Evolutionary conservation across 352 stramenopile species (phyloP).

Genomic region (Globisporangium okanoganense): DNA sequence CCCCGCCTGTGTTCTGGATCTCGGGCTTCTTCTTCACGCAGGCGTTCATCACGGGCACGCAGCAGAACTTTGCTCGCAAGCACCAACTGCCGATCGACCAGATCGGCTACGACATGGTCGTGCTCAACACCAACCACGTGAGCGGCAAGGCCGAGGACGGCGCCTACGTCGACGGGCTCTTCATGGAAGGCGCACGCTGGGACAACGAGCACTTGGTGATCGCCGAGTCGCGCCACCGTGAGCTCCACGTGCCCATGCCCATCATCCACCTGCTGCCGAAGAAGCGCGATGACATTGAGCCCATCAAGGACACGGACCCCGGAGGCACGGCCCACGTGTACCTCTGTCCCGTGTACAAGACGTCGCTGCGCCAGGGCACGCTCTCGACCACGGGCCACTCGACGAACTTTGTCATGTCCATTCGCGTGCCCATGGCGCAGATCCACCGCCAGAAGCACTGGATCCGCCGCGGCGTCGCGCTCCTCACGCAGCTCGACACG

Average conservation of each 20-base stretch:
- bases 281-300: constrained; percentile 76
- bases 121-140: constrained; percentile 51
- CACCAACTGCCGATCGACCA: constrained; percentile 90
- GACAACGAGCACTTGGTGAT: constrained; percentile 61
- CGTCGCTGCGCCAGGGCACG: constrained; percentile 86
- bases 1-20: constrained; percentile 91
- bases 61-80: constrained; percentile 92
- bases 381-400: constrained; percentile 93
- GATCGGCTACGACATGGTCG: constrained; percentile 86
- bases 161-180: constrained; percentile 87
- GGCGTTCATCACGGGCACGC: constrained; percentile 92
- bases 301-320: constrained; percentile 88
- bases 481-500: constrained; percentile 92
- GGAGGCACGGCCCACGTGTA: constrained; percentile 90
- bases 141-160: constrained; percentile 74
- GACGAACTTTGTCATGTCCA: constrained; percentile 96
- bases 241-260: constrained; percentile 87
- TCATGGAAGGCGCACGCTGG: constrained; percentile 90
- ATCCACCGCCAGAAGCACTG: constrained; percentile 92
- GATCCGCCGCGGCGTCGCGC: constrained; percentile 92
- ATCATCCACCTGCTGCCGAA: constrained; percentile 84
- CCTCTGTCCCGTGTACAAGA: constrained; percentile 92
- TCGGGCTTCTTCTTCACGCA: constrained; percentile 95
- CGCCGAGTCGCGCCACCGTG: constrained; percentile 75
- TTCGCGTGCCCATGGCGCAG: constrained; percentile 87